Evolutionary conservation across 495 filamentous ascomycete genomes (phyloP).

Genomic region (Tuber indicum): DNA sequence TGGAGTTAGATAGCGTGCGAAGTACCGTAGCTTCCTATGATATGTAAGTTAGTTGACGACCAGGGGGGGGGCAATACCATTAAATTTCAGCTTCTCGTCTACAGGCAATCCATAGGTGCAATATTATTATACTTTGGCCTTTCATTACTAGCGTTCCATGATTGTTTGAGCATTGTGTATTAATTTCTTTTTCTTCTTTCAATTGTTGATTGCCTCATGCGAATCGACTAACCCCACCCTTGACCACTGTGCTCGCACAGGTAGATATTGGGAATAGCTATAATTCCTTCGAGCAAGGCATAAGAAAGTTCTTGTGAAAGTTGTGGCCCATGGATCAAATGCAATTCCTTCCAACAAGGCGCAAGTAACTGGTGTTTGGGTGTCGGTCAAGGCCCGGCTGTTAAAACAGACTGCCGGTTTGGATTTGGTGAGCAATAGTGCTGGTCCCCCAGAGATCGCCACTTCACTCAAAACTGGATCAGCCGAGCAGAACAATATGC

Average conservation of each 20-base stretch:
- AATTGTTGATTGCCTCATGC: too few relatives aligned
- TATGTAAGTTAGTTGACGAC: background rate
- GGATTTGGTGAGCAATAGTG: too few relatives aligned
- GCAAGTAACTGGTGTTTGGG: too few relatives aligned
- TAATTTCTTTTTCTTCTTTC: background rate
- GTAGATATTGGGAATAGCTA: background rate
- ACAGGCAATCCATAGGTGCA: background rate
- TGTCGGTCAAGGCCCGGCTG: too few relatives aligned
- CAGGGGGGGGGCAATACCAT: background rate
- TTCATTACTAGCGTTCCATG: background rate
- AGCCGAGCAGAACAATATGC: too few relatives aligned
- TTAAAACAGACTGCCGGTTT: too few relatives aligned
- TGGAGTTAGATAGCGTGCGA: background rate
- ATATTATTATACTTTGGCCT: background rate
- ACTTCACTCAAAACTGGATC: too few relatives aligned
- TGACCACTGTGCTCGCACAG: too few relatives aligned
- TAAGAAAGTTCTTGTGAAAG: background rate
- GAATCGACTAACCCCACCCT: too few relatives aligned
- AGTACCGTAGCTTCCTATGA: background rate
- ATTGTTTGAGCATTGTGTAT: background rate
- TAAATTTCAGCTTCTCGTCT: background rate
- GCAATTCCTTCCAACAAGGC: too few relatives aligned
- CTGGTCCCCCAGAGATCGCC: too few relatives aligned
- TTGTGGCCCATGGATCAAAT: background rate
- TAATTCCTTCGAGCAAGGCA: background rate